Percentiles rank a stretch among this genome's conserved stretches.
Conservation (phyloP, 345 rosid genomes). For the Ceriops zippeliana region DNA sequence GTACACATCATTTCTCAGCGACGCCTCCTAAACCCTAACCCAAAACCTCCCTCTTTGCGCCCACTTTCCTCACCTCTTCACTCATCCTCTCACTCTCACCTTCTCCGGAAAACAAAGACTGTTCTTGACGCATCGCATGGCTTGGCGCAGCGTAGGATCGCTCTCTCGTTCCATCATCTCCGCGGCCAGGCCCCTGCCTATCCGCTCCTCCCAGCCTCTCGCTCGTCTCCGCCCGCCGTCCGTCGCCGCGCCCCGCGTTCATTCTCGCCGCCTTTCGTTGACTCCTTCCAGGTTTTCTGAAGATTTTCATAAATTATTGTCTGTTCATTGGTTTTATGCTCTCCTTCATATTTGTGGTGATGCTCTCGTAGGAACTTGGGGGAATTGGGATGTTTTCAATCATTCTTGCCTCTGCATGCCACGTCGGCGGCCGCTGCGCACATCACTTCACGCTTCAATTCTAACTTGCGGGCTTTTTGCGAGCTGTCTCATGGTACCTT, state of each 20-base stretch:
- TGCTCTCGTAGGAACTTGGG: slow-evolving; percentile 60
- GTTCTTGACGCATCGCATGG: slow-evolving; percentile 24
- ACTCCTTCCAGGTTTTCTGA: slow-evolving; percentile 51
- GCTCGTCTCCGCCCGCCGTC: slow-evolving; percentile 70
- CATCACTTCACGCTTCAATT: slow-evolving; percentile 64
- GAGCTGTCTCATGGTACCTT: slow-evolving; percentile 99
- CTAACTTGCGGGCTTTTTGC: slow-evolving; percentile 74
- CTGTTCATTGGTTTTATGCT: not conserved
- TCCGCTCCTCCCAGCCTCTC: slow-evolving; percentile 50
- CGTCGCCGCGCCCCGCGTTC: slow-evolving; percentile 47
- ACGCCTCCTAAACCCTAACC: slow-evolving; percentile 12
- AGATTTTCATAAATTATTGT: not conserved
- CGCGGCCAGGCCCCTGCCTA: slow-evolving; percentile 55
- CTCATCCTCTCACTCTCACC: not conserved
- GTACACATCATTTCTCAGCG: not conserved
- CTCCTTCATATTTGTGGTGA: not conserved
- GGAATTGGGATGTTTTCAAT: slow-evolving; percentile 67
- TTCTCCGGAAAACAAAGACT: not conserved
- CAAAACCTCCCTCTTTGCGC: not conserved
- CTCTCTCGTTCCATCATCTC: slow-evolving; percentile 45
- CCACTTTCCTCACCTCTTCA: too few relatives aligned
- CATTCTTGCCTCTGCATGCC: slow-evolving; percentile 65
- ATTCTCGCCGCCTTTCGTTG: slow-evolving; percentile 59
- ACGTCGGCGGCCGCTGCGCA: slow-evolving; percentile 33
- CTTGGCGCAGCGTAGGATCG: slow-evolving; percentile 47